Percentiles rank a stretch among this genome's conserved stretches.
Evolutionary conservation across 169 alveolate species (phyloP).

Genomic region (Eimeria praecox): DNA sequence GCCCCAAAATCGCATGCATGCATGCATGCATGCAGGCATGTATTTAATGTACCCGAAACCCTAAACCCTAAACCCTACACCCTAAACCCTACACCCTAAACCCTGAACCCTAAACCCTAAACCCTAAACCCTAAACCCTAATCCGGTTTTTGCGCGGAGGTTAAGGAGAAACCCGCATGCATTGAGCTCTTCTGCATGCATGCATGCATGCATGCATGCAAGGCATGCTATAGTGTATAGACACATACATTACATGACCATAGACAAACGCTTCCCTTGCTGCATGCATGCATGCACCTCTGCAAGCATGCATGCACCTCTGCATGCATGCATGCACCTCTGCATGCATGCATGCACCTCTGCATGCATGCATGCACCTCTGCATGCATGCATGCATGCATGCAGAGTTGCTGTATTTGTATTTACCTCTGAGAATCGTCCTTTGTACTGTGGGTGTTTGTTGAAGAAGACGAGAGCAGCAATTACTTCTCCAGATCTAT

Average conservation of each 20-base stretch:
- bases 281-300: conserved; percentile 1
- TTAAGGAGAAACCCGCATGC: neutral
- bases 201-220: conserved; percentile 22
- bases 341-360: neutral
- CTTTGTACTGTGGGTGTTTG: neutral
- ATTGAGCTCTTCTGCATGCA: no score
- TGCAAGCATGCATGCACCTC: neutral
- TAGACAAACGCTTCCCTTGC: neutral
- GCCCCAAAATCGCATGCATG: neutral
- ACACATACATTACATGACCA: no score
- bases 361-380: neutral
- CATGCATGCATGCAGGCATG: conserved; percentile 22
- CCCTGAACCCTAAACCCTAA: no score
- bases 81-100: no score
- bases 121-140: no score
- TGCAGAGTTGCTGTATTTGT: neutral
- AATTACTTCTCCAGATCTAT: neutral
- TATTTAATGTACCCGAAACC: neutral
- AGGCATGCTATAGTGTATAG: neutral
- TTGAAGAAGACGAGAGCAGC: conserved; percentile 39
- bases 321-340: neutral
- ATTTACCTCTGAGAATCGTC: conserved; percentile 41
- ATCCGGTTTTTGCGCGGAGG: no score
- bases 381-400: conserved; percentile 10
- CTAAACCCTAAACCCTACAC: no score